Evolutionary conservation across 306 rosid genomes (phyloP).

Genomic region (Carpinus viminea): DNA sequence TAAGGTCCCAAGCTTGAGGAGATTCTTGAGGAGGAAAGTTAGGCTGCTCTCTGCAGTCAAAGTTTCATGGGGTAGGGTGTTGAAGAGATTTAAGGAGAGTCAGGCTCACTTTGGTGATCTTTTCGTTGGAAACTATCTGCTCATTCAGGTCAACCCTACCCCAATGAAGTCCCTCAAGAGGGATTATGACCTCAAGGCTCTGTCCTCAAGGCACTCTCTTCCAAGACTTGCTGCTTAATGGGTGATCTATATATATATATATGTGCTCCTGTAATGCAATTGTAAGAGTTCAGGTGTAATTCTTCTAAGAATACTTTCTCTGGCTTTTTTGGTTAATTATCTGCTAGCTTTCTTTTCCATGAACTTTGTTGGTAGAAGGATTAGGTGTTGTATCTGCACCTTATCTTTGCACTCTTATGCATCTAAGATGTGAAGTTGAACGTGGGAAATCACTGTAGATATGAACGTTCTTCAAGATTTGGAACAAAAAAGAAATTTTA

Average conservation of each 20-base stretch:
- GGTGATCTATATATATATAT: not conserved
- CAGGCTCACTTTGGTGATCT: constrained; percentile 70
- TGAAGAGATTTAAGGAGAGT: constrained; percentile 58
- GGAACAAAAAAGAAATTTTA: too few species aligned
- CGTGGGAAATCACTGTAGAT: too few species aligned
- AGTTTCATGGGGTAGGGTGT: constrained; percentile 39
- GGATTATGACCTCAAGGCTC: constrained; percentile 8
- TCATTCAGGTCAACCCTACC: constrained; percentile 66
- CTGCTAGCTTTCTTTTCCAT: too few species aligned
- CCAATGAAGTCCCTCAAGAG: constrained; percentile 44
- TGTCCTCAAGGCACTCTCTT: constrained; percentile 27
- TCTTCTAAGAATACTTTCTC: too few species aligned
- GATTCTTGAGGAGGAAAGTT: constrained; percentile 52
- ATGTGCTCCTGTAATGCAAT: too few species aligned
- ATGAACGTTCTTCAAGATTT: too few species aligned
- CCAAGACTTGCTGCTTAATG: constrained; percentile 26
- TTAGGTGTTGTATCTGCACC: too few species aligned
- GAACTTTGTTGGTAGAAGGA: too few species aligned
- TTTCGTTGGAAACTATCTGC: constrained; percentile 83
- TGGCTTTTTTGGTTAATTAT: too few species aligned
- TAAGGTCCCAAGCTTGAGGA: constrained; percentile 62
- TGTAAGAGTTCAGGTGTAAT: too few species aligned
- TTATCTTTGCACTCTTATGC: too few species aligned
- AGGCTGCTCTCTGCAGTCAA: constrained; percentile 47
- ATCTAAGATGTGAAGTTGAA: too few species aligned